These are phyloP conservation scores for Citrus sp. DNA, from an alignment of 345 rosid genomes.

Conservation along the genomic window DNA sequence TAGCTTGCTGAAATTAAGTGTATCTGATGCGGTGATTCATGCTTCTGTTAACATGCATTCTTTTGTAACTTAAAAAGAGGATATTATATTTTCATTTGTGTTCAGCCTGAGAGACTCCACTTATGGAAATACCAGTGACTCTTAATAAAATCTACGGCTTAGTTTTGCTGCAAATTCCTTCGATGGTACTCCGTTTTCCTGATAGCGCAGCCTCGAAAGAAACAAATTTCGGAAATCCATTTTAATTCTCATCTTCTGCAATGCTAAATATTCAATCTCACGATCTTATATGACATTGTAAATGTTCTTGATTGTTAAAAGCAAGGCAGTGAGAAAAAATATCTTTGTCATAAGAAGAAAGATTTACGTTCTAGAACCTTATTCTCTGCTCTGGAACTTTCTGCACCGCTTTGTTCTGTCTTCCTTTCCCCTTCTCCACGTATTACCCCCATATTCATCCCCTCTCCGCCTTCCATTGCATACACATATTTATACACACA, in stretches of 20 bases:
- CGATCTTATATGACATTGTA: background rate
- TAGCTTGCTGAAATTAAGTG: conserved; percentile 16
- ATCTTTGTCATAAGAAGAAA: background rate
- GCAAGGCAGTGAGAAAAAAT: too few species aligned
- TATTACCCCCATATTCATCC: background rate
- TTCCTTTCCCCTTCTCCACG: conserved; percentile 18
- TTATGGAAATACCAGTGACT: conserved; percentile 24
- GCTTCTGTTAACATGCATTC: conserved; percentile 33
- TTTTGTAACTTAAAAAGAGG: conserved; percentile 27
- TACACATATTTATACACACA: too few species aligned
- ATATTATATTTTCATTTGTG: conserved; percentile 8
- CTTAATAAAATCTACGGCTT: conserved; percentile 25
- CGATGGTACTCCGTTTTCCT: background rate
- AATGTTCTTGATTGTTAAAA: too few species aligned
- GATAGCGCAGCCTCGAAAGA: too few species aligned
- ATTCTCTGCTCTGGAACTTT: background rate
- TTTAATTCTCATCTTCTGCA: background rate
- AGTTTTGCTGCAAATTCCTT: background rate
- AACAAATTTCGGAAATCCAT: background rate
- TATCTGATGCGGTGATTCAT: background rate
- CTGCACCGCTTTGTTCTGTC: background rate
- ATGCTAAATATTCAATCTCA: background rate
- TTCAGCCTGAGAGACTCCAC: conserved; percentile 19
- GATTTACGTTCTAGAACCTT: background rate
- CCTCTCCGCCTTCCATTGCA: background rate